Evolutionary conservation across 371 early-diverging fungal species (phyloP).

Genomic region (Phascolomyces articulosus): DNA sequence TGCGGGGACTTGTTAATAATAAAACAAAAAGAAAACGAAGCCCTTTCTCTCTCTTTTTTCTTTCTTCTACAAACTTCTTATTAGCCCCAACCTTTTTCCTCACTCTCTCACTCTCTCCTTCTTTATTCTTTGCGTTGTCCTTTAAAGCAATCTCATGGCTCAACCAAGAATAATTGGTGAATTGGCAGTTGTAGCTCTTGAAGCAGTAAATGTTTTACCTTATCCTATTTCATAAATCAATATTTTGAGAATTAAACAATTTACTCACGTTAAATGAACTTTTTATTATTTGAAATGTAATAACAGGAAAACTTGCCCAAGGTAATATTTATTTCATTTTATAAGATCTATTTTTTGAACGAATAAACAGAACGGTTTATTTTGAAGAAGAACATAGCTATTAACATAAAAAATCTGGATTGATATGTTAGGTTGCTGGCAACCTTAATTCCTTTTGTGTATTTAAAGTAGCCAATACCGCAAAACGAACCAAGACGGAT

Average conservation of each 20-base stretch:
- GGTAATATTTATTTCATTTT: no score
- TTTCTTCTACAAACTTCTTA: conserved; percentile 1
- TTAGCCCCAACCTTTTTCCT: neutral
- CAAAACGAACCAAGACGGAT: conserved; percentile 43
- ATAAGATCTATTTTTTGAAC: no score
- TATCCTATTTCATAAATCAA: neutral
- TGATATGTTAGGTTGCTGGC: conserved; percentile 11
- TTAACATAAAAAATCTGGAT: no score
- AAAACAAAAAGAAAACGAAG: neutral
- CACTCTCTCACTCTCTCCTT: no score
- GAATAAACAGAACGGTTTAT: no score
- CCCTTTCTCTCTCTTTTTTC: neutral
- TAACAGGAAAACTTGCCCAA: conserved; percentile 26
- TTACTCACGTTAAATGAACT: no score
- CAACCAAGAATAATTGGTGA: conserved; percentile 41
- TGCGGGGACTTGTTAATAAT: no score
- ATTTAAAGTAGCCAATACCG: conserved; percentile 38
- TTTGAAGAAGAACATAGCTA: no score
- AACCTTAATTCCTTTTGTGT: conserved; percentile 38
- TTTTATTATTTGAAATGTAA: no score
- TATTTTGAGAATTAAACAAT: neutral
- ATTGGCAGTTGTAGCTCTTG: conserved; percentile 49
- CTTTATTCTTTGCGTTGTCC: no score
- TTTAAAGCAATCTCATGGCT: conserved; percentile 14
- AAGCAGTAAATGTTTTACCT: conserved; percentile 38